Evolutionary conservation across 1,284 basidiomycete species (phyloP).

Genomic region (Flammula alnicola): DNA sequence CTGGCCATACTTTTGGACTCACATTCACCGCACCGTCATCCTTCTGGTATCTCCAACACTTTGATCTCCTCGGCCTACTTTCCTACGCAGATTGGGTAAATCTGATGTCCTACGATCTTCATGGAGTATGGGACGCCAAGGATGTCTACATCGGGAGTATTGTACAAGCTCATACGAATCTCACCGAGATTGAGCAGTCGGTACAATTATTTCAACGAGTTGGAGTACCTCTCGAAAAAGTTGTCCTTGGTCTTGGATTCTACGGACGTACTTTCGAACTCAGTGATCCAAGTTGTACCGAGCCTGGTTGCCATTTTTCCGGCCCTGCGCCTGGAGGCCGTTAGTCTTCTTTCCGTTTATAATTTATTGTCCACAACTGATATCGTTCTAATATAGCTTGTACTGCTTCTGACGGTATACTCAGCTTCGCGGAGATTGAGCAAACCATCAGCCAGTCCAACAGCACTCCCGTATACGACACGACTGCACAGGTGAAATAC

Average conservation of each 20-base stretch:
- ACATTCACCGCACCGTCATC: slow-evolving; percentile 31
- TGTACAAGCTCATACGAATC: slow-evolving; percentile 10
- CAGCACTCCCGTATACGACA: not conserved
- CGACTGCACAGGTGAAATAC: not conserved
- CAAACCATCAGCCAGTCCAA: not conserved
- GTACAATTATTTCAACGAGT: slow-evolving; percentile 8
- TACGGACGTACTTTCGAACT: slow-evolving; percentile 1
- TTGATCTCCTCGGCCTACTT: no score
- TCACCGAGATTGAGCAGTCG: slow-evolving; percentile 11
- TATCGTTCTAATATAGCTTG: not conserved
- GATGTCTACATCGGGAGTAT: slow-evolving; percentile 11
- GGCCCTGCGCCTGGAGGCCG: not conserved
- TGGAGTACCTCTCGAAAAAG: slow-evolving; percentile 7
- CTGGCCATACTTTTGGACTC: slow-evolving; percentile 20
- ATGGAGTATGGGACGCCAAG: slow-evolving; percentile 10
- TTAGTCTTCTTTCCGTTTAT: no score
- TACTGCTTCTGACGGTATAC: not conserved
- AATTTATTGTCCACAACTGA: not conserved
- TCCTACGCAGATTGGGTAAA: slow-evolving; percentile 37
- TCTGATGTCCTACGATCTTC: slow-evolving; percentile 12
- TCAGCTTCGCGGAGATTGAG: not conserved
- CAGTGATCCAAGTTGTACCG: not conserved
- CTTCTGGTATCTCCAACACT: no score
- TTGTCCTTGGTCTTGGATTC: slow-evolving; percentile 10
- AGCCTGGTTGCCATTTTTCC: not conserved